Base-by-base conservation (phyloP, 208 protist species). In the Wallacemonas collosoma region DNA sequence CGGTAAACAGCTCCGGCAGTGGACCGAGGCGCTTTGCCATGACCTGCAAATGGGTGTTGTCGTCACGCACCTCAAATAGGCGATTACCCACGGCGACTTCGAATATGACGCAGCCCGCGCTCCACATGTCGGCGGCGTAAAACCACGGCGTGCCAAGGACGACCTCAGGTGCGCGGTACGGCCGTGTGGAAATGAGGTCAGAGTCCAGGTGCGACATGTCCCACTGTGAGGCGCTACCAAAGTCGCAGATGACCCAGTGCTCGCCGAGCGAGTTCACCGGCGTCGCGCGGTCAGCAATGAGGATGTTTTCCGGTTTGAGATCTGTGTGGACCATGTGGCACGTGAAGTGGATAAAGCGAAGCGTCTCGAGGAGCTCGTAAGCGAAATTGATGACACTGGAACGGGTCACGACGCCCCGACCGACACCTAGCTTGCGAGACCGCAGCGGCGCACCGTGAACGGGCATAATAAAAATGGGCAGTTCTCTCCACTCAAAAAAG, bases 221-320 rank as follows among this genome's bases (percentile, higher is more conserved):
- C 83, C 88, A 95, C 11, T 89, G 73, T 6, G 85, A 90, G 1
- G 93, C 83, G 55, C 89, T 97, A n/a, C 93, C 93, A 82, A 97
- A 97, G 77, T 97, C 93, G 72, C 88, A 94, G 36, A 97, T 70
- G 7, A 93, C 75, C 89, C 89, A 97, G 40, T 62, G 71, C 45
- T 82, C 56, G 2, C 89, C 90, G 61, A 94, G 58, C 15, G 74
- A 82, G 65, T 76, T 71, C 38, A 84, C 77, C 2, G 82, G 68
- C 2, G 80, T 79, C 40, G 81, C 70, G 7, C 70, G 48, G 73
- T 94, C 85, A 3, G 82, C 79, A n/a, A 95, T 68, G 15, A 99
- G 83, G 54, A 99, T 96, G 87, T 99, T 99, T 73, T 99, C 97
- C 2, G 97, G 98, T 77, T 99, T 99, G 2, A 99, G 68, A 75